These are phyloP conservation scores for Hemerocallis citrina DNA, from an alignment of 106 monocot genomes.

Conservation along the genomic window DNA sequence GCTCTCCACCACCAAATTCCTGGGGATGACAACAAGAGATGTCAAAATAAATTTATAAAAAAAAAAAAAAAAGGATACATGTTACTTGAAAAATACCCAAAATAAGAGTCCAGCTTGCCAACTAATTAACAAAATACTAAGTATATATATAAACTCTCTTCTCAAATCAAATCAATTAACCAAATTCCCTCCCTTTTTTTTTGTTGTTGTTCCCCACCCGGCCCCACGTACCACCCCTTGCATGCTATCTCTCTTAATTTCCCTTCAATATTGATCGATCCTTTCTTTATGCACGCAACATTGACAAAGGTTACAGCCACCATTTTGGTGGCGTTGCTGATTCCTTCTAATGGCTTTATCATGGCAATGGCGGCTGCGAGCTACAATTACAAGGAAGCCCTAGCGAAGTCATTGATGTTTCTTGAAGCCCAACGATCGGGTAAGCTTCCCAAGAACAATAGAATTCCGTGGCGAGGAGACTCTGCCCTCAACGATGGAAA, in stretches of 20 bases:
- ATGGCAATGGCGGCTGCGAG: background rate
- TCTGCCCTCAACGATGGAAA: conserved; percentile 56
- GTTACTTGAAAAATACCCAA: too few species aligned
- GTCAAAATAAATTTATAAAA: too few species aligned
- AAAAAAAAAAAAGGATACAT: too few species aligned
- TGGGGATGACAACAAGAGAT: too few species aligned
- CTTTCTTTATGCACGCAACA: conserved; percentile 6
- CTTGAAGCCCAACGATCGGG: conserved; percentile 63
- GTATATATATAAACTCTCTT: too few species aligned
- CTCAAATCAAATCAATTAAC: background rate
- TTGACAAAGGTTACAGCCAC: background rate
- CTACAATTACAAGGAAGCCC: conserved; percentile 44
- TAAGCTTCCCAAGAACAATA: conserved; percentile 32
- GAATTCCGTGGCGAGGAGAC: conserved; percentile 70
- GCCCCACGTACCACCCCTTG: too few species aligned
- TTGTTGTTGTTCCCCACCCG: background rate
- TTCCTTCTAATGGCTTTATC: conserved; percentile 9
- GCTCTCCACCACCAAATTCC: too few species aligned
- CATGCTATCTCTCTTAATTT: too few species aligned
- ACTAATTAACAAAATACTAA: too few species aligned
- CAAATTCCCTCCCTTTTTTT: background rate
- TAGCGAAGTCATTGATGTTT: conserved; percentile 51
- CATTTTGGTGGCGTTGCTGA: conserved; percentile 21
- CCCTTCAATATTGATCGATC: too few species aligned
- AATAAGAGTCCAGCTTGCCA: too few species aligned